Base-by-base conservation (phyloP, 768 basidiomycete genomes). In the Suillus discolor region DNA sequence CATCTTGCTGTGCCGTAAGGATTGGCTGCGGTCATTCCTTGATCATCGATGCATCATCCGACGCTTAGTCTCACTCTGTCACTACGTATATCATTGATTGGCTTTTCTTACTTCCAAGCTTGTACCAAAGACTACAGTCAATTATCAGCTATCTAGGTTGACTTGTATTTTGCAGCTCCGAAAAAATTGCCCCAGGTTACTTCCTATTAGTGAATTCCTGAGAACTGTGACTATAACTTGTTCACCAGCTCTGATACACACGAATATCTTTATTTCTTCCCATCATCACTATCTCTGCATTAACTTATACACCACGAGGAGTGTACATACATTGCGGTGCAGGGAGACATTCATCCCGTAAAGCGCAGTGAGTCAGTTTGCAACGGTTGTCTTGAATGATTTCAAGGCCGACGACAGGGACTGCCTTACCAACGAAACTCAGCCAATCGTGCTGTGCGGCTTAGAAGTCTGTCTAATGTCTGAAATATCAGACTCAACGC, bases 401-500 rank as follows among this genome's bases (percentile, higher is more conserved):
- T 31, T 42, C 59, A 42, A 31, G 28, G 36, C 15, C 25, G 20
- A 31, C 25, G 18, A 60, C 28, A 20, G 18, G 39, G 25, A 20
- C 25, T 28, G 18, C 18, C 59, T 53, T 59, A 51, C 42, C 41
- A n/a, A 28, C 28, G 20, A 44, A 49, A 38, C 55, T 31, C 41
- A n/a, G 23, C 13, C 49, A 57, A n/a, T 63, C n/a, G 59, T 61
- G 5, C 47, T 65, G 49, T 60, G 41, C 15, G 36, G 28, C 41
- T 57, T 41, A 28, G 34, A 20, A n/a, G n/a, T 11, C 47, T 57
- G 13, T 23, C 31, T 18, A 34, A 67, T 67, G 66, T 66, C 62
- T 61, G 41, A 44, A 51, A 49, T 34, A 38, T 39, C 44, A 18
- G 31, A 39, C 34, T 36, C 38, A 65, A 67, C 55, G 53, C 51